These are phyloP conservation scores for Draba incana DNA, from an alignment of 345 rosid species.

Conservation along the genomic window DNA sequence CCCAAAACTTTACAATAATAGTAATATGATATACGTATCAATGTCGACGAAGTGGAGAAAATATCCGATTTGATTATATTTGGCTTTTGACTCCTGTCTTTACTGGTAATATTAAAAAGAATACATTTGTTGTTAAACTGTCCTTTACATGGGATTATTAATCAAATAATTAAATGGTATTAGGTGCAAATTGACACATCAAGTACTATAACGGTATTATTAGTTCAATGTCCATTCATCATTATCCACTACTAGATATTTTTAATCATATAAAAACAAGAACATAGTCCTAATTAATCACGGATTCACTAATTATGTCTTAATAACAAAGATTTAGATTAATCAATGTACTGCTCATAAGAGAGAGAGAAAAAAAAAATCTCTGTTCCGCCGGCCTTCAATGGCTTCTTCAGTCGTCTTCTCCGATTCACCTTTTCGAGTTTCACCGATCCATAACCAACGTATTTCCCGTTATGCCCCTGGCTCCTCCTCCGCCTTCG, in stretches of 20 bases:
- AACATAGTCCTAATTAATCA: constrained; percentile 1
- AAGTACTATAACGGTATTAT: not conserved
- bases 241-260: constrained; percentile 33
- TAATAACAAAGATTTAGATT: constrained; percentile 24
- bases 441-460: constrained; percentile 39
- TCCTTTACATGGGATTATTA: constrained; percentile 2
- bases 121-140: constrained; percentile 15
- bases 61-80: not conserved
- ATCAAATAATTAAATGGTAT: constrained; percentile 13
- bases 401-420: constrained; percentile 63
- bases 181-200: constrained; percentile 42
- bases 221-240: constrained; percentile 34
- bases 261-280: not conserved
- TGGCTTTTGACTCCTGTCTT: constrained; percentile 16
- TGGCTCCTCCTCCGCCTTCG: constrained; percentile 8
- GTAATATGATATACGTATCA: no score
- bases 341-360: constrained; percentile 25
- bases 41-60: no score
- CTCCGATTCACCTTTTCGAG: constrained; percentile 34
- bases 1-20: constrained; percentile 17
- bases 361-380: not conserved
- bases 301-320: constrained; percentile 26
- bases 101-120: not conserved
- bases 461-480: constrained; percentile 37
- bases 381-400: constrained; percentile 10